Conservation (phyloP, 2,329 filamentous ascomycete species). For the Aspergillus felis region DNA sequence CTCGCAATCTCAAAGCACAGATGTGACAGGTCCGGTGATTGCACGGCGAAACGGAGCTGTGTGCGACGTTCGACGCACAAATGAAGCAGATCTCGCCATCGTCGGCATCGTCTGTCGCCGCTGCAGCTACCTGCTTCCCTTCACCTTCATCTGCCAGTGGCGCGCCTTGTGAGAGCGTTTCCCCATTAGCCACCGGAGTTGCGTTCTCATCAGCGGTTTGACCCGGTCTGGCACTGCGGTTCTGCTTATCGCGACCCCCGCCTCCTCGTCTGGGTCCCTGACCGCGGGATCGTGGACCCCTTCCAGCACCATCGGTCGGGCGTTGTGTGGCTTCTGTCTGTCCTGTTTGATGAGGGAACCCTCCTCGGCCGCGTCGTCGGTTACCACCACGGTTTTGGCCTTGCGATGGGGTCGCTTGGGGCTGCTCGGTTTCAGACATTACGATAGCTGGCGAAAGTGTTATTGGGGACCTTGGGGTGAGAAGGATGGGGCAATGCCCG, state of each 20-base stretch:
- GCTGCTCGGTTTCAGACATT: constrained; percentile 30
- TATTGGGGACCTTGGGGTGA: background rate
- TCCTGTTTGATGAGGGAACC: constrained; percentile 20
- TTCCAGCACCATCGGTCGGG: constrained; percentile 24
- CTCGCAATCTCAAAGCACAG: constrained; percentile 83
- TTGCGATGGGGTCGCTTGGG: constrained; percentile 23
- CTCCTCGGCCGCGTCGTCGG: constrained; percentile 39
- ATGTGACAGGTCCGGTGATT: constrained; percentile 98
- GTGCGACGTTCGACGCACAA: constrained; percentile 83
- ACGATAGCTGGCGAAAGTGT: background rate
- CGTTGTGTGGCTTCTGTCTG: constrained; percentile 26
- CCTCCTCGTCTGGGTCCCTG: constrained; percentile 31
- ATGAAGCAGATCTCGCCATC: constrained; percentile 94
- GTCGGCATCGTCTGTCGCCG: constrained; percentile 46
- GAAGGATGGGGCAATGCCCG: constrained; percentile 3
- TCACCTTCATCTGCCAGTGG: constrained; percentile 26
- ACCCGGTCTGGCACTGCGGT: constrained; percentile 15
- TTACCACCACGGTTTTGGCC: constrained; percentile 42
- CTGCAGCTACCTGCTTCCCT: constrained; percentile 25
- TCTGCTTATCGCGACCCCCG: constrained; percentile 30
- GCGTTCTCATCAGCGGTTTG: constrained; percentile 14
- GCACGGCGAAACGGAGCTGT: constrained; percentile 86
- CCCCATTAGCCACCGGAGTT: constrained; percentile 9
- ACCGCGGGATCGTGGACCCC: constrained; percentile 34
- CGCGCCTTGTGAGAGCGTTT: constrained; percentile 45